A percentile compares a stretch with the other conserved stretches of the same genome.
These are phyloP conservation scores for Aspergillus pseudoviridinutans DNA, from an alignment of 2,329 filamentous ascomycete species.

Conservation along the genomic window DNA sequence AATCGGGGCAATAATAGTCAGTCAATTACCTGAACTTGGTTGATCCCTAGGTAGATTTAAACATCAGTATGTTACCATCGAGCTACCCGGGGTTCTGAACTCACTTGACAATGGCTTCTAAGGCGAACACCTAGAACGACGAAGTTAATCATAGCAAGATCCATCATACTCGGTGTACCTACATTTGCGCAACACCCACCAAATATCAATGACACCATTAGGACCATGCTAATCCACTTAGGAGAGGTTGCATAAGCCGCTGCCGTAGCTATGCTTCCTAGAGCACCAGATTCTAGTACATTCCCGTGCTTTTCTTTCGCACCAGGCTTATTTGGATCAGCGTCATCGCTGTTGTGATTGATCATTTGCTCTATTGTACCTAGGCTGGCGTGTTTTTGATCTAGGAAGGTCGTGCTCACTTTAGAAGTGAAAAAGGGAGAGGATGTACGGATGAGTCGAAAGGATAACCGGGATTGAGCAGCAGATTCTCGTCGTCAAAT, in stretches of 20 bases:
- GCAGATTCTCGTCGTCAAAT: not conserved
- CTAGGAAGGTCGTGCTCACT: not conserved
- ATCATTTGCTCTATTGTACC: not conserved
- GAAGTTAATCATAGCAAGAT: slow-evolving; percentile 19
- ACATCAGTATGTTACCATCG: slow-evolving; percentile 9
- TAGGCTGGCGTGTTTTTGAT: not conserved
- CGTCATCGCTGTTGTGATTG: slow-evolving; percentile 1
- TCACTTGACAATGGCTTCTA: slow-evolving; percentile 93
- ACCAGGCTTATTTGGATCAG: not conserved
- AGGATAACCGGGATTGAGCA: not conserved
- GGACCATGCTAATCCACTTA: slow-evolving; percentile 59
- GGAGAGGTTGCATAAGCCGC: slow-evolving; percentile 43
- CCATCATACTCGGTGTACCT: slow-evolving; percentile 31
- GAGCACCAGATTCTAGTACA: not conserved
- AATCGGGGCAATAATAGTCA: not conserved
- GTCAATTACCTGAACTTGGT: slow-evolving; percentile 67
- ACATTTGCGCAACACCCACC: slow-evolving; percentile 95
- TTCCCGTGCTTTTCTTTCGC: slow-evolving; percentile 1
- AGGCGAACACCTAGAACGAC: slow-evolving; percentile 71
- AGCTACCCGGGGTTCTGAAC: slow-evolving; percentile 28
- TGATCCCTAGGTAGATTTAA: slow-evolving; percentile 60
- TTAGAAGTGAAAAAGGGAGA: not conserved
- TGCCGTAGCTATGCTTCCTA: slow-evolving; percentile 22
- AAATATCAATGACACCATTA: slow-evolving; percentile 83
- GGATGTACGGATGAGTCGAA: not conserved